A percentile compares a stretch with the other conserved stretches of the same genome.
Evolutionary conservation across 139 green algal genomes (phyloP).

Genomic region (Ulvella scutata): DNA sequence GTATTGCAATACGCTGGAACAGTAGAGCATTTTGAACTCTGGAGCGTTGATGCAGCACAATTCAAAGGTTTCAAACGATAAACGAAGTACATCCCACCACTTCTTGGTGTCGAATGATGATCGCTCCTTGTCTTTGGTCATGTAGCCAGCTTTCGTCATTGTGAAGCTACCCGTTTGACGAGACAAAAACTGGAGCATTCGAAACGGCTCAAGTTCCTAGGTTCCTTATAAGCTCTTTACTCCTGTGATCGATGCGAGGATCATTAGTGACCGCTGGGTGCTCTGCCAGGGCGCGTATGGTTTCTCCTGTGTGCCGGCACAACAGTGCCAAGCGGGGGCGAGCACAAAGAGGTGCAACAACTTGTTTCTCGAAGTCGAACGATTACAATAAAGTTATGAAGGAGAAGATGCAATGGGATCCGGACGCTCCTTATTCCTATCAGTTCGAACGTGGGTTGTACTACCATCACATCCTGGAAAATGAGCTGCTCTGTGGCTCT

Average conservation of each 20-base stretch:
- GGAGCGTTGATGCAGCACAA: too few species aligned
- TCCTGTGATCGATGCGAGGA: neutral
- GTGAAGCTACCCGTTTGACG: too few species aligned
- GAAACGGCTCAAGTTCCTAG: neutral
- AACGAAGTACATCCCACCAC: too few species aligned
- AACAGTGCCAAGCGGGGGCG: too few species aligned
- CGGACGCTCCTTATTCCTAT: conserved; percentile 35
- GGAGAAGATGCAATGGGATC: conserved; percentile 27
- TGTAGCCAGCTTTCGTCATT: too few species aligned
- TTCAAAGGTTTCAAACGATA: too few species aligned
- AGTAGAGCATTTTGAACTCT: too few species aligned
- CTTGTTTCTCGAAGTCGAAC: neutral
- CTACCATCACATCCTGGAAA: conserved; percentile 53
- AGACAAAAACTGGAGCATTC: neutral
- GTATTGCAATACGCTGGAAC: too few species aligned
- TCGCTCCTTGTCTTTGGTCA: too few species aligned
- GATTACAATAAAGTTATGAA: conserved; percentile 21
- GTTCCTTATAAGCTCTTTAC: neutral
- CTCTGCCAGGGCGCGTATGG: too few species aligned
- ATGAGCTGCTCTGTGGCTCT: conserved; percentile 34
- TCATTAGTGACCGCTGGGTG: neutral
- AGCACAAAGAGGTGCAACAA: neutral
- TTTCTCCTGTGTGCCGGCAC: too few species aligned
- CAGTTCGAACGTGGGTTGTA: conserved; percentile 26
- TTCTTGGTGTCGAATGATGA: too few species aligned